Evolutionary conservation across 164 flowering plant species (phyloP).

Genomic region (Amborella trichopoda): DNA sequence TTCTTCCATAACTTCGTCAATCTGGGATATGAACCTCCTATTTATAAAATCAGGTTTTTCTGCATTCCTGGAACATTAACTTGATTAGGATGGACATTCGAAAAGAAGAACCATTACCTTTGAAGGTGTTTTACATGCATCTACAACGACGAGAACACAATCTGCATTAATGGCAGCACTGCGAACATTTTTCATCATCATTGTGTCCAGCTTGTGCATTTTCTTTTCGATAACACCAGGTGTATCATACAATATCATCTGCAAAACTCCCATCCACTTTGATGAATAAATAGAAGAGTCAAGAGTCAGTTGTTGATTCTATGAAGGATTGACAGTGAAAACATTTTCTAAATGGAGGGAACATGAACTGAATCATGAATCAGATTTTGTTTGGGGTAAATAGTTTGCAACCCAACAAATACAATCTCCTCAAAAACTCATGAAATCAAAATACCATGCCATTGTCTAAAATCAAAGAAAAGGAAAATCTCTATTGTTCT

Average conservation of each 20-base stretch:
- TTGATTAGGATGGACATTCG: neutral
- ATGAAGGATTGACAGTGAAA: neutral
- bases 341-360: too few species aligned
- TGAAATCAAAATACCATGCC: too few species aligned
- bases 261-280: constrained; percentile 26
- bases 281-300: constrained; percentile 2
- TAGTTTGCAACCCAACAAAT: too few species aligned
- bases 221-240: constrained; percentile 95
- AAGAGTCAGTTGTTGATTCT: too few species aligned
- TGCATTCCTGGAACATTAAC: neutral
- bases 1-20: constrained; percentile 80
- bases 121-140: constrained; percentile 76
- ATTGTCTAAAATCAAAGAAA: too few species aligned
- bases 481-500: too few species aligned
- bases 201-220: constrained; percentile 89
- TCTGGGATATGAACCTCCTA: constrained; percentile 27
- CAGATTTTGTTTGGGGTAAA: too few species aligned
- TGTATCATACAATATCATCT: constrained; percentile 95
- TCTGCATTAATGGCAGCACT: constrained; percentile 84
- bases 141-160: constrained; percentile 85
- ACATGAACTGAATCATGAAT: too few species aligned
- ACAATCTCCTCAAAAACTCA: too few species aligned
- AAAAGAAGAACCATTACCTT: constrained; percentile 38
- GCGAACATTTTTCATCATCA: constrained; percentile 98
- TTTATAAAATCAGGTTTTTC: neutral